phyloP scores from a whole-genome alignment of 2,329 filamentous ascomycete genomes.

The Penicillium sclerotigenum region DNA sequence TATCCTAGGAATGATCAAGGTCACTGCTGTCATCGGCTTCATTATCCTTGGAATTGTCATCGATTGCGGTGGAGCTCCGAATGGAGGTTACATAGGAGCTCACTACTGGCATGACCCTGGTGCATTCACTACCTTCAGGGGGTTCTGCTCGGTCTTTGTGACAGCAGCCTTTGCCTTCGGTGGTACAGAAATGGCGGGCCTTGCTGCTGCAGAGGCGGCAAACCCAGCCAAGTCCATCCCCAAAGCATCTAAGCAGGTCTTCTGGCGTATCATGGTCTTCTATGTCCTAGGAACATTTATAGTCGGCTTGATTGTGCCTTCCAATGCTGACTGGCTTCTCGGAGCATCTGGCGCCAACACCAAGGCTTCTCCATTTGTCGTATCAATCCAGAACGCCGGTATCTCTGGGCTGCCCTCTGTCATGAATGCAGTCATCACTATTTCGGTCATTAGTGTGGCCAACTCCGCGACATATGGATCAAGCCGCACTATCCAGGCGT shows the following conservation, averaged over 20 bases:
- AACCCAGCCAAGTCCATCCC: conserved; percentile 52
- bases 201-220: conserved; percentile 52
- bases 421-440: conserved; percentile 65
- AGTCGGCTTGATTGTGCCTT: conserved; percentile 46
- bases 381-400: conserved; percentile 60
- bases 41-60: conserved; percentile 74
- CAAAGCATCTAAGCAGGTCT: conserved; percentile 50
- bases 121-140: conserved; percentile 49
- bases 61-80: conserved; percentile 44
- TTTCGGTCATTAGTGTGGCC: conserved; percentile 59
- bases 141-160: conserved; percentile 57
- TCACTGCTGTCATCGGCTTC: conserved; percentile 59
- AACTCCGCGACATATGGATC: conserved; percentile 58
- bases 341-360: conserved; percentile 41
- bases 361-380: conserved; percentile 62
- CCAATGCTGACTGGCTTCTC: conserved; percentile 41
- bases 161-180: conserved; percentile 57
- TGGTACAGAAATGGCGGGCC: conserved; percentile 54
- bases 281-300: conserved; percentile 49
- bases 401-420: conserved; percentile 60
- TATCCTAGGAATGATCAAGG: conserved; percentile 56
- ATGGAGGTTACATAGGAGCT: conserved; percentile 41
- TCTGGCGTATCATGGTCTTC: conserved; percentile 52
- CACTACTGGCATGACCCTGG: conserved; percentile 36
- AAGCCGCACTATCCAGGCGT: conserved; percentile 56